These are phyloP conservation scores for Malus orientalis DNA, from an alignment of 306 rosid species.

Conservation along the genomic window DNA sequence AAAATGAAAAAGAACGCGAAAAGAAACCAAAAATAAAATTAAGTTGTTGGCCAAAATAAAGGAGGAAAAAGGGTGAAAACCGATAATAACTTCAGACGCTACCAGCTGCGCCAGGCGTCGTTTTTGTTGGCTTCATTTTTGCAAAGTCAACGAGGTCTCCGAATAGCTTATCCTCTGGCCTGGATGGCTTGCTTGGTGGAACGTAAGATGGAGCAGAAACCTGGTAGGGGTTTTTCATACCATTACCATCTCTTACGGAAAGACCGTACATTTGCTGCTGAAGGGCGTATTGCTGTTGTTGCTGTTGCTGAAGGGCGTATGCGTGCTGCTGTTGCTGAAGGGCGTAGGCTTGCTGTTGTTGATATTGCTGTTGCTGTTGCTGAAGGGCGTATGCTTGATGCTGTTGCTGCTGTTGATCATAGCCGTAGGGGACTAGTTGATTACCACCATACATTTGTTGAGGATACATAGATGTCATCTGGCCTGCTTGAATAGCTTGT, in stretches of 20 bases:
- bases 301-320: slow-evolving; percentile 60
- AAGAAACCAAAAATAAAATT: neutral
- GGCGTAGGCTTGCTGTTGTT: neutral
- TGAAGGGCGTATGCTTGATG: neutral
- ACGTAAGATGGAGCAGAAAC: slow-evolving; percentile 55
- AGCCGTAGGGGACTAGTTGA: slow-evolving; percentile 58
- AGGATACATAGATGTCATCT: slow-evolving; percentile 47
- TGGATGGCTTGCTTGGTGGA: slow-evolving; percentile 63
- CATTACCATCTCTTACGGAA: slow-evolving; percentile 40
- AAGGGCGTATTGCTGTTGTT: slow-evolving; percentile 20
- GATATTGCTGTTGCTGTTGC: neutral
- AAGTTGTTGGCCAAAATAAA: slow-evolving; percentile 28
- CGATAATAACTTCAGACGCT: slow-evolving; percentile 31
- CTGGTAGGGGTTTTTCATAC: slow-evolving; percentile 53
- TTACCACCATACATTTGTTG: slow-evolving; percentile 80
- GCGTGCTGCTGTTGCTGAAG: slow-evolving; percentile 10
- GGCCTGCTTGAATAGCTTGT: slow-evolving; percentile 46
- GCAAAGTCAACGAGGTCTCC: slow-evolving; percentile 95
- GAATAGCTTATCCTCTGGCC: slow-evolving; percentile 87
- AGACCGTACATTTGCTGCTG: slow-evolving; percentile 84
- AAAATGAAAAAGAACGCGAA: slow-evolving; percentile 4
- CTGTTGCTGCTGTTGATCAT: slow-evolving; percentile 60
- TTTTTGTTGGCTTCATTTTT: slow-evolving; percentile 64
- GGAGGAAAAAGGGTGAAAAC: slow-evolving; percentile 5
- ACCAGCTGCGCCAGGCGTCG: slow-evolving; percentile 53